Base-by-base conservation (phyloP, 2,329 filamentous ascomycete species). In the Hymenoscyphus infarciens region DNA sequence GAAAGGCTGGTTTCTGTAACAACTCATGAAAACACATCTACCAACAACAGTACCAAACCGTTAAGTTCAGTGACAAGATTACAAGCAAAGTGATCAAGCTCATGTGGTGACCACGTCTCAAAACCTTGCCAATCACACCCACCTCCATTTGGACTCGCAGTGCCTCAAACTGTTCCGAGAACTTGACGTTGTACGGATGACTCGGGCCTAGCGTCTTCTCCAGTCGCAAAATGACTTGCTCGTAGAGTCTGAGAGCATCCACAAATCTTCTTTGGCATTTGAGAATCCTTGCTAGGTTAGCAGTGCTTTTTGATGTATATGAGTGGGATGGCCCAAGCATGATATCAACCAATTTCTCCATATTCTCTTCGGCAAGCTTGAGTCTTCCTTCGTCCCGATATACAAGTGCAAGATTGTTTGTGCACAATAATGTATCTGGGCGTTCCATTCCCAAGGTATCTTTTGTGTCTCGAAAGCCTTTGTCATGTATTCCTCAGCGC, bases 241-340 rank as follows among this genome's bases (percentile, higher is more conserved):
- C 16, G 27, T 39, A 63, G 19, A 56, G 33, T 13, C 49, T 58
- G 29, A 63, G 38, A 52, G 62, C 61, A 53, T 64, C 62, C 27
- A 42, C 29, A 22, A 57, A 61, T 11, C 55, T 22, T 4, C 39
- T 56, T 35, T 33, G 58, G 2, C 31, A 16, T 11, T 38, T 45
- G n/a, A 61, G 13, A 22, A 61, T 31, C 0, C 8, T 42, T 29
- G 61, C 61, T 11, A 67, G 27, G 25, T 54, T 42, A 13, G 19
- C 29, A 5, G 42, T 54, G 39, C 54, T 61, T 13, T 5, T 13
- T 7, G 61, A 31, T 39, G 62, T 67, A 11, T 54, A 7, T 7
- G 25, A 25, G 55, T 64, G 35, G 11, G 63, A 55, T 13, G 10
- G 49, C 4, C 56, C 64, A 1, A 65, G 25, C n/a, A 63, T 39